phyloP scores from a whole-genome alignment of 2,329 filamentous ascomycete species.

The Colletotrichum liaoningense region DNA sequence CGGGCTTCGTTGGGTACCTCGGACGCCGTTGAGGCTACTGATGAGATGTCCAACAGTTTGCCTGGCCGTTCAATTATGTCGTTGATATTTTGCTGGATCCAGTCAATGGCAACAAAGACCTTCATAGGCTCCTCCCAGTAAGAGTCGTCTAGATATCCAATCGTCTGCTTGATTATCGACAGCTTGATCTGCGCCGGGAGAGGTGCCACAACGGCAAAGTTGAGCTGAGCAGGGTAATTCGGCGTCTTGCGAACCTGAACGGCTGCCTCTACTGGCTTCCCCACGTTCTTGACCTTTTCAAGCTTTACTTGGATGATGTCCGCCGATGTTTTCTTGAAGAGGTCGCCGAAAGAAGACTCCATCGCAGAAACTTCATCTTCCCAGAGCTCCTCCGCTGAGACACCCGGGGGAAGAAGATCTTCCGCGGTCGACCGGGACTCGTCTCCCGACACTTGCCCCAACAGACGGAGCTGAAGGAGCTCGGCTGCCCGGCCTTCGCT shows the following conservation, averaged over 20 bases:
- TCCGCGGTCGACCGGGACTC: slow-evolving; percentile 29
- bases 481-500: slow-evolving; percentile 85
- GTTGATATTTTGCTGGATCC: slow-evolving; percentile 88
- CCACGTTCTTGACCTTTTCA: slow-evolving; percentile 64
- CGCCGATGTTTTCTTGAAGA: slow-evolving; percentile 70
- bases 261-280: slow-evolving; percentile 62
- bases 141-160: slow-evolving; percentile 76
- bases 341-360: slow-evolving; percentile 86
- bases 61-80: slow-evolving; percentile 88
- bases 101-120: slow-evolving; percentile 89
- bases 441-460: slow-evolving; percentile 26
- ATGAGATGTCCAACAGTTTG: slow-evolving; percentile 83
- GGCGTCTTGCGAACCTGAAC: slow-evolving; percentile 78
- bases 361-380: slow-evolving; percentile 86
- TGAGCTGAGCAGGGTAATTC: slow-evolving; percentile 77
- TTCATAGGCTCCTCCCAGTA: slow-evolving; percentile 88
- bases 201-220: slow-evolving; percentile 76
- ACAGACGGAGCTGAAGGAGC: slow-evolving; percentile 70
- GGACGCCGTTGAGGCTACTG: slow-evolving; percentile 76
- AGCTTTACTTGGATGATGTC: slow-evolving; percentile 79
- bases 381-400: slow-evolving; percentile 75
- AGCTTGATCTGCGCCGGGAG: slow-evolving; percentile 94
- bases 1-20: slow-evolving; percentile 55
- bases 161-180: slow-evolving; percentile 82
- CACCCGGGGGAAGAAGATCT: slow-evolving; percentile 30